Evolutionary conservation across 2,329 filamentous ascomycete genomes (phyloP).

Genomic region (Penicillium janthinellum): DNA sequence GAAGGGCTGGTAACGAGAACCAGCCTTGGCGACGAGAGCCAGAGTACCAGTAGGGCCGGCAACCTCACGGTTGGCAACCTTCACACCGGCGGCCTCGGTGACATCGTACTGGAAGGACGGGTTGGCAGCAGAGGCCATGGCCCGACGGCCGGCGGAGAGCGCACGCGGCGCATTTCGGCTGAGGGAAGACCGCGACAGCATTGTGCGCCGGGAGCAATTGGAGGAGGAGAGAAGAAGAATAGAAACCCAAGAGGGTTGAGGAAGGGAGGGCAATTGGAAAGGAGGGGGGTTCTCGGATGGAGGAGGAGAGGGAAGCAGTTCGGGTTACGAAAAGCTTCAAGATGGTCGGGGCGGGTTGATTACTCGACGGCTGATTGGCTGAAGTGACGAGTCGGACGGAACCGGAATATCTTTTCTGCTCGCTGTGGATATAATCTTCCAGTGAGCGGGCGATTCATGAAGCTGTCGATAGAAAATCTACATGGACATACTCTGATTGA

Average conservation of each 20-base stretch:
- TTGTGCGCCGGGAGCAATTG: conserved; percentile 57
- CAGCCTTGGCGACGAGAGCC: conserved; percentile 89
- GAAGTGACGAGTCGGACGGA: conserved; percentile 42
- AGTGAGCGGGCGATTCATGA: neutral
- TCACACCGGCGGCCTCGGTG: conserved; percentile 82
- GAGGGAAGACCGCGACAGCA: conserved; percentile 69
- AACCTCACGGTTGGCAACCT: conserved; percentile 88
- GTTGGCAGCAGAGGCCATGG: conserved; percentile 66
- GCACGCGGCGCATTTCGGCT: conserved; percentile 65
- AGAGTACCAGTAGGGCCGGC: conserved; percentile 87
- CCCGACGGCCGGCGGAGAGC: conserved; percentile 60
- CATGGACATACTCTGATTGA: neutral
- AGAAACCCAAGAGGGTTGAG: conserved; percentile 41
- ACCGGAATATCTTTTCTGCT: conserved; percentile 35
- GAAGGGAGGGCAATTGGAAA: conserved; percentile 30
- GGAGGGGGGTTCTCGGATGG: conserved; percentile 20
- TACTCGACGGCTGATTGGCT: conserved; percentile 44
- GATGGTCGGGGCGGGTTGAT: conserved; percentile 42
- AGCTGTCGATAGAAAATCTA: neutral
- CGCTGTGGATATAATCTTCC: neutral
- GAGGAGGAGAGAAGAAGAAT: conserved; percentile 29
- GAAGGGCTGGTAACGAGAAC: conserved; percentile 86
- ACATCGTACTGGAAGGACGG: conserved; percentile 85
- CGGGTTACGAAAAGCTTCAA: conserved; percentile 47
- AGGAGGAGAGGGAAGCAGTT: conserved; percentile 29